Percentiles rank a stretch among this genome's conserved stretches.
These are phyloP conservation scores for Aspergillus aculeatinus DNA, from an alignment of 2,329 filamentous ascomycete genomes.

Conservation along the genomic window DNA sequence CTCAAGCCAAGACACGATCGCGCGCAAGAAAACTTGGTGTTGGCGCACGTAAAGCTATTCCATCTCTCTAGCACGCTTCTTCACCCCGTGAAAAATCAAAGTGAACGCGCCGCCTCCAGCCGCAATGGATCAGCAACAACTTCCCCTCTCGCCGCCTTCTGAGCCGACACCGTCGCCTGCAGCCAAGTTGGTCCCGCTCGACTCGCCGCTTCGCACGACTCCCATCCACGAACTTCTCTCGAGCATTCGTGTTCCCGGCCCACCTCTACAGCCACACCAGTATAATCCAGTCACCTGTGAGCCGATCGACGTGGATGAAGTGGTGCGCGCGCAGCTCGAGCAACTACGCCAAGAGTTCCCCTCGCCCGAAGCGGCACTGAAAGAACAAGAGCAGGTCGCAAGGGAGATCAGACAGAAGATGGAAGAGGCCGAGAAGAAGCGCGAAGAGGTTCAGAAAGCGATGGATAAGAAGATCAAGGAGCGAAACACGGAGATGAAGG, in stretches of 20 bases:
- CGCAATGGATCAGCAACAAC: conserved; percentile 26
- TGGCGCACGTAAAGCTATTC: neutral
- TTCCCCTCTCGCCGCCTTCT: conserved; percentile 37
- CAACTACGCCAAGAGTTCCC: conserved; percentile 39
- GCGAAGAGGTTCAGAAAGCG: conserved; percentile 39
- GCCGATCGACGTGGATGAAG: conserved; percentile 32
- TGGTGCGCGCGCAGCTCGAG: conserved; percentile 30
- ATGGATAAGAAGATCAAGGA: conserved; percentile 47
- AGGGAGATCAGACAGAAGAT: conserved; percentile 40
- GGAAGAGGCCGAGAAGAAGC: conserved; percentile 39
- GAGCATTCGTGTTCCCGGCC: conserved; percentile 41
- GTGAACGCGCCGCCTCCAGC: conserved; percentile 4
- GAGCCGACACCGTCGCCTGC: conserved; percentile 26
- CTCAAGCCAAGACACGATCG: neutral
- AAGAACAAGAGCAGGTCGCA: conserved; percentile 39
- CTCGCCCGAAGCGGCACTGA: conserved; percentile 35
- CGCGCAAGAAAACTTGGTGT: neutral
- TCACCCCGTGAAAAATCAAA: neutral
- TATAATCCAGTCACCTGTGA: conserved; percentile 43
- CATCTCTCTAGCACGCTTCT: neutral
- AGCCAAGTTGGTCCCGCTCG: conserved; percentile 31
- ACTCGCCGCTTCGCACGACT: conserved; percentile 37
- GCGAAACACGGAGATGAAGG: conserved; percentile 43
- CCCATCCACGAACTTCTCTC: conserved; percentile 41
- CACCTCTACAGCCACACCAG: conserved; percentile 31